Evolutionary conservation across 768 basidiomycete species (phyloP), one percentile per base, ranked within the genome.

Genomic region (Brasilioporus rufonigricans): DNA sequence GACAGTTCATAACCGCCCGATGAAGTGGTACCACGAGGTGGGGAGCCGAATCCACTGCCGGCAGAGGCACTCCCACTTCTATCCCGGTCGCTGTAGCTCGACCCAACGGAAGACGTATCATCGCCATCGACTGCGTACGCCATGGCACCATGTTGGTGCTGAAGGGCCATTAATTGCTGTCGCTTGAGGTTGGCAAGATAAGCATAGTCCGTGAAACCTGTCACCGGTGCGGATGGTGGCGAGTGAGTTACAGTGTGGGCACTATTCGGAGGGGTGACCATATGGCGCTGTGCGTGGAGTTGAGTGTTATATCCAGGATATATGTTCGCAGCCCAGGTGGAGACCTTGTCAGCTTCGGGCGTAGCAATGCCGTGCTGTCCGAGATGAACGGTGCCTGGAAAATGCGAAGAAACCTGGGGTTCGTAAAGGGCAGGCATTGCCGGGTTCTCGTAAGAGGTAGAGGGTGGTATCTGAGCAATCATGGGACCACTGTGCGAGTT

Each of bases 401-500:
- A 76, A 43, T 74, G 73, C 31, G 65, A 60, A 18, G 62, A 14
- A 29, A 65, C 55, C 52, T 74, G 69, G n/a, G 76, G 70, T 50
- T 79, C 77, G 55, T 79, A 79, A 29, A 75, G 59, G 13, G 73
- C 62, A 48, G 77, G 65, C 73, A 81, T 77, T 2, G 76, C 76
- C 3, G 82, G 81, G 54, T 82, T 82, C 63, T 83, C 82, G 52
- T 73, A 82, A 4, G 77, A 77, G 55, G 77, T 76, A 1, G 70
- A 61, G 10, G 73, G 67, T 4, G 74, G 70, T 44, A 69, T 73
- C 67, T 76, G 72, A 35, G 76, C 80, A 55, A 83, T 75, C 60
- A 78, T 71, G 10, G 81, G 80, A 27, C 70, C 68, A 48, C 67
- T 64, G 41, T 75, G 72, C 12, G 63, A 48, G 44, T 49, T 6